Percentiles rank a stretch among this genome's conserved stretches.
Evolutionary conservation across 106 monocot species (phyloP).

Genomic region (Ottelia alismoides): DNA sequence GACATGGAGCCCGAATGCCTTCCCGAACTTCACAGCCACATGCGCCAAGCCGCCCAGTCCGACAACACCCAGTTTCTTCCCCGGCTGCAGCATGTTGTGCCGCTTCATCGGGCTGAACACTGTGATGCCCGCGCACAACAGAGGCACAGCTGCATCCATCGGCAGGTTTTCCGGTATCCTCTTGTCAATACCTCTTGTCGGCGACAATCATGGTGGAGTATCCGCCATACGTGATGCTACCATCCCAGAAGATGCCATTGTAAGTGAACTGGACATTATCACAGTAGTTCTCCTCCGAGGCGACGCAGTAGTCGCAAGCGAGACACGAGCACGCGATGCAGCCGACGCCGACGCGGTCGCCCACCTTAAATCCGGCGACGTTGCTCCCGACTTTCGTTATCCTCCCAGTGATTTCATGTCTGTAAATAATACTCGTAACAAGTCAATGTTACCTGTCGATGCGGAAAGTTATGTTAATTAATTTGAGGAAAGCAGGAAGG

Average conservation of each 20-base stretch:
- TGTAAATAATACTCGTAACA: too few relatives aligned
- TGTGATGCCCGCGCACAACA: slow-evolving; percentile 20
- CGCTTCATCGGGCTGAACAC: slow-evolving; percentile 19
- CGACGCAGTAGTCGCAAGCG: slow-evolving; percentile 53
- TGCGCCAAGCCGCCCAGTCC: slow-evolving; percentile 18
- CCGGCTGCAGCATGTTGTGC: slow-evolving; percentile 16
- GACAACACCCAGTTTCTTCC: slow-evolving; percentile 19
- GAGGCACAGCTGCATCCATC: slow-evolving; percentile 8
- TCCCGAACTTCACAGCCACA: slow-evolving; percentile 22
- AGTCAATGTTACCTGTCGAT: too few relatives aligned
- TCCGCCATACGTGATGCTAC: slow-evolving; percentile 88
- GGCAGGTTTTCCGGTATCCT: slow-evolving; percentile 12
- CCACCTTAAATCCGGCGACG: slow-evolving; percentile 53
- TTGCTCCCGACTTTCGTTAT: slow-evolving; percentile 53
- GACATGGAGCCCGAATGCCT: slow-evolving; percentile 17
- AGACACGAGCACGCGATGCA: slow-evolving; percentile 69
- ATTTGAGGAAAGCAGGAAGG: too few relatives aligned
- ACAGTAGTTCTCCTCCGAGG: slow-evolving; percentile 79
- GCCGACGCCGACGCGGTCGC: slow-evolving; percentile 72
- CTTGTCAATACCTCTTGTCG: slow-evolving; percentile 49
- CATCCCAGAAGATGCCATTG: slow-evolving; percentile 77
- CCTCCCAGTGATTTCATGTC: slow-evolving; percentile 84
- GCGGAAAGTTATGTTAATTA: too few relatives aligned
- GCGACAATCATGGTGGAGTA: slow-evolving; percentile 69
- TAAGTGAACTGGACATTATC: slow-evolving; percentile 66